phyloP scores from a whole-genome alignment of 495 filamentous ascomycete genomes.

The Aspergillus avenaceus region DNA sequence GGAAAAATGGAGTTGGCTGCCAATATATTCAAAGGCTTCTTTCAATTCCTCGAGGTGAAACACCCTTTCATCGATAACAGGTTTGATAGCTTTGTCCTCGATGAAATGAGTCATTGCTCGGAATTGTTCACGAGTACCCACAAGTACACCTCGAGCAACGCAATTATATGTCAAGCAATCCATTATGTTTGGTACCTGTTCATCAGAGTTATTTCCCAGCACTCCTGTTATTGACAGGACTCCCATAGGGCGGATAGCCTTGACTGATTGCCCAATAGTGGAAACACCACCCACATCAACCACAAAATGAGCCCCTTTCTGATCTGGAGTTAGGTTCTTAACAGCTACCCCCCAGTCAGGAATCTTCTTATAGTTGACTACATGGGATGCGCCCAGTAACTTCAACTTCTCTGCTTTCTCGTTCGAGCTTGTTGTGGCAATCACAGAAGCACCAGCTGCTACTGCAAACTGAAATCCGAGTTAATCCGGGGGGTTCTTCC shows the following conservation, averaged over 20 bases:
- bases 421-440: slow-evolving; percentile 64
- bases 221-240: slow-evolving; percentile 54
- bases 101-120: slow-evolving; percentile 54
- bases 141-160: slow-evolving; percentile 28
- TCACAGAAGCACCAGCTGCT: slow-evolving; percentile 64
- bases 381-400: slow-evolving; percentile 40
- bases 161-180: slow-evolving; percentile 34
- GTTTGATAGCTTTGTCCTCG: slow-evolving; percentile 53
- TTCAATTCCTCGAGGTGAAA: slow-evolving; percentile 48
- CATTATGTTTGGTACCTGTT: slow-evolving; percentile 31
- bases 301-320: slow-evolving; percentile 57
- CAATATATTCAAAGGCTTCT: slow-evolving; percentile 45
- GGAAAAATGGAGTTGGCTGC: slow-evolving; percentile 64
- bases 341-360: slow-evolving; percentile 62
- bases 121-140: slow-evolving; percentile 49
- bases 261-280: slow-evolving; percentile 53
- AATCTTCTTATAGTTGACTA: slow-evolving; percentile 61
- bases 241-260: slow-evolving; percentile 56
- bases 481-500: neutral
- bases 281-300: slow-evolving; percentile 57
- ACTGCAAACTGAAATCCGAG: slow-evolving; percentile 54
- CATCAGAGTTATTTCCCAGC: slow-evolving; percentile 22
- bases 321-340: slow-evolving; percentile 50
- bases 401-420: slow-evolving; percentile 58
- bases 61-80: slow-evolving; percentile 51